Conservation (phyloP, 768 basidiomycete genomes). For the Mycena indigotica region DNA sequence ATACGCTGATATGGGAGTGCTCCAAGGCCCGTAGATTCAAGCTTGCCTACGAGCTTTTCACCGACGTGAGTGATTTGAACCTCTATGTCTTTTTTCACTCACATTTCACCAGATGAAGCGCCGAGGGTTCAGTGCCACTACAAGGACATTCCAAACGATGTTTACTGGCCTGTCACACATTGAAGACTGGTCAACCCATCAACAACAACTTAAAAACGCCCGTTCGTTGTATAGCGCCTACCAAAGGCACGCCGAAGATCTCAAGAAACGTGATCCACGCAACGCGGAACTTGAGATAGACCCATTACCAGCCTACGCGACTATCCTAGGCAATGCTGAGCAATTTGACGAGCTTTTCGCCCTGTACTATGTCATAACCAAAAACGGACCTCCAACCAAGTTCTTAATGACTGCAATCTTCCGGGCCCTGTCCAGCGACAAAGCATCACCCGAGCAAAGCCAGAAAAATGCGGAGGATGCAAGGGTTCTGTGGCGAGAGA, state of each 20-base stretch:
- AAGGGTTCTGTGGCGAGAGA: slow-evolving; percentile 69
- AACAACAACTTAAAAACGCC: slow-evolving; percentile 64
- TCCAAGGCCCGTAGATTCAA: slow-evolving; percentile 59
- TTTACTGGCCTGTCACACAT: slow-evolving; percentile 65
- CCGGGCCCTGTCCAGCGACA: slow-evolving; percentile 42
- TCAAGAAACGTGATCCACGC: slow-evolving; percentile 50
- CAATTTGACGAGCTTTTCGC: slow-evolving; percentile 72
- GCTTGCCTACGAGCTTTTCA: slow-evolving; percentile 64
- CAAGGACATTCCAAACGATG: slow-evolving; percentile 69
- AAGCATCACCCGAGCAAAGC: slow-evolving; percentile 26
- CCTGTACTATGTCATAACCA: slow-evolving; percentile 68
- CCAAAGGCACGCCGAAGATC: slow-evolving; percentile 48
- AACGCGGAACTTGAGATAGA: slow-evolving; percentile 50
- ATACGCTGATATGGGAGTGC: slow-evolving; percentile 70
- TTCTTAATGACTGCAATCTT: slow-evolving; percentile 71
- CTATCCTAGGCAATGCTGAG: slow-evolving; percentile 61
- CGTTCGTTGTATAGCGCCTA: slow-evolving; percentile 63
- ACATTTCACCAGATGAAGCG: slow-evolving; percentile 71
- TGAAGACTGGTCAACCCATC: slow-evolving; percentile 57
- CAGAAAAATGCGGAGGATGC: slow-evolving; percentile 63
- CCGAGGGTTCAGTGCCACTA: slow-evolving; percentile 71
- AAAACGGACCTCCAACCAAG: slow-evolving; percentile 61
- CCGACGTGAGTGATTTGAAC: slow-evolving; percentile 53
- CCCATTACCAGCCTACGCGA: slow-evolving; percentile 65
- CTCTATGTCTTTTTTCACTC: no score